Percentiles rank a stretch among this genome's conserved stretches.
Conservation (phyloP, 108 stramenopile genomes). For the Pseudonitzschia pungens region DNA sequence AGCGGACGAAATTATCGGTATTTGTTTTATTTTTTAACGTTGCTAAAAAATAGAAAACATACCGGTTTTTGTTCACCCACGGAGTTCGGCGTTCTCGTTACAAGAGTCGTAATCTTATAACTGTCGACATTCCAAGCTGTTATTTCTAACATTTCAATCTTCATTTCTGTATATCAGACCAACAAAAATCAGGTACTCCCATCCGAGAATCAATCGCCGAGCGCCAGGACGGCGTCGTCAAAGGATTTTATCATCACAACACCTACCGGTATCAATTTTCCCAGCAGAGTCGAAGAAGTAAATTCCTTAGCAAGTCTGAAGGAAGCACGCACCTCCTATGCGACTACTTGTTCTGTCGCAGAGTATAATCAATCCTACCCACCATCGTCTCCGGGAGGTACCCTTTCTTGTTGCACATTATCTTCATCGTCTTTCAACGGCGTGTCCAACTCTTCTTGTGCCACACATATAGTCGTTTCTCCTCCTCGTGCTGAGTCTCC, state of each 20-base stretch:
- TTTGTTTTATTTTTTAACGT: background rate
- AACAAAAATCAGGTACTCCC: background rate
- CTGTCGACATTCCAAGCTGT: background rate
- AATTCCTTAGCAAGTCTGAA: background rate
- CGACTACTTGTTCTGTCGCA: conserved; percentile 2
- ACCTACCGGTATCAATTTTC: background rate
- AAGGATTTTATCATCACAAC: background rate
- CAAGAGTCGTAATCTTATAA: background rate
- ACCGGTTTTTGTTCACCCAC: background rate
- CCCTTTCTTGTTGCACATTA: conserved; percentile 1
- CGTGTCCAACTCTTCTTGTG: background rate
- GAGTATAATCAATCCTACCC: background rate
- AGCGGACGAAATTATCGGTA: background rate
- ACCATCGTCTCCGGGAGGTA: conserved; percentile 12
- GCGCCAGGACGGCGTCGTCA: background rate
- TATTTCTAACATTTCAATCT: background rate
- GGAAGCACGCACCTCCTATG: conserved; percentile 3
- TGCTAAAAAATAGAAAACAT: background rate
- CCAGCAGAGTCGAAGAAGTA: background rate
- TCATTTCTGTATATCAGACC: conserved; percentile 2
- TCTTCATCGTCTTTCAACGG: conserved; percentile 3
- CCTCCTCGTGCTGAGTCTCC: conserved; percentile 6
- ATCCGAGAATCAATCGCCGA: conserved; percentile 5
- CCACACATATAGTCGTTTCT: background rate
- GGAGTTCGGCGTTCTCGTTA: background rate